Percentiles rank a stretch among this genome's conserved stretches.
Conservation (phyloP, 2,329 filamentous ascomycete species). For the Fusarium chlamydosporum region DNA sequence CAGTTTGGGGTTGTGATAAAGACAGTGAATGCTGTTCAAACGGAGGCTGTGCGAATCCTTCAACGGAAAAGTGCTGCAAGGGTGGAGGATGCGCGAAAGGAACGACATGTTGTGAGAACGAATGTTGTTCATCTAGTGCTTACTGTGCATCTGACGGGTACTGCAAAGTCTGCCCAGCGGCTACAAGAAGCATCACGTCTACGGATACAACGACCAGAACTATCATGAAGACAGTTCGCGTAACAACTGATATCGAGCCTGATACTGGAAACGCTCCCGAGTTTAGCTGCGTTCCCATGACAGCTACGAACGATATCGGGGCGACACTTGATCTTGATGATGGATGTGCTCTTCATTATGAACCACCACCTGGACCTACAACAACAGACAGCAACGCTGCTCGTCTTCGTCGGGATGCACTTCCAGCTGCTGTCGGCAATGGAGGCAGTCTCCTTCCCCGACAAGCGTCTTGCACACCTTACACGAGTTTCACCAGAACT, state of each 20-base stretch:
- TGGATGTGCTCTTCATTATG: slow-evolving; percentile 17
- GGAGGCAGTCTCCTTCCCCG: neutral
- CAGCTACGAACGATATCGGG: slow-evolving; percentile 3
- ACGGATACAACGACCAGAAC: slow-evolving; percentile 16
- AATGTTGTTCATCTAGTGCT: slow-evolving; percentile 2
- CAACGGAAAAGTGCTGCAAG: slow-evolving; percentile 14
- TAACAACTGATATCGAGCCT: slow-evolving; percentile 15
- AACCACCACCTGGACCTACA: neutral
- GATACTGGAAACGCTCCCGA: slow-evolving; percentile 23
- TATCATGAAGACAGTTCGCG: slow-evolving; percentile 10
- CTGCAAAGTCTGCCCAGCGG: slow-evolving; percentile 19
- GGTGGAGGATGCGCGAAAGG: neutral
- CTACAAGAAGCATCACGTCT: slow-evolving; percentile 4
- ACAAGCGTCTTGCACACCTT: neutral
- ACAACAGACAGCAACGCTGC: neutral
- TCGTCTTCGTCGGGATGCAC: slow-evolving; percentile 1
- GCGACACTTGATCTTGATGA: slow-evolving; percentile 20
- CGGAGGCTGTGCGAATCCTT: neutral
- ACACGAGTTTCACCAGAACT: neutral
- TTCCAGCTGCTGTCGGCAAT: fast-evolving
- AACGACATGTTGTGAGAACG: slow-evolving; percentile 18
- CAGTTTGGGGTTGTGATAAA: slow-evolving; percentile 11
- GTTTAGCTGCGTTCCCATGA: slow-evolving; percentile 18
- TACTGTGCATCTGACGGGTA: slow-evolving; percentile 18
- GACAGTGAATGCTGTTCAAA: slow-evolving; percentile 6